Percentiles rank a stretch among this genome's conserved stretches.
phyloP scores from a whole-genome alignment of 805 yeast species.

The Nakazawaea ishiwadae region DNA sequence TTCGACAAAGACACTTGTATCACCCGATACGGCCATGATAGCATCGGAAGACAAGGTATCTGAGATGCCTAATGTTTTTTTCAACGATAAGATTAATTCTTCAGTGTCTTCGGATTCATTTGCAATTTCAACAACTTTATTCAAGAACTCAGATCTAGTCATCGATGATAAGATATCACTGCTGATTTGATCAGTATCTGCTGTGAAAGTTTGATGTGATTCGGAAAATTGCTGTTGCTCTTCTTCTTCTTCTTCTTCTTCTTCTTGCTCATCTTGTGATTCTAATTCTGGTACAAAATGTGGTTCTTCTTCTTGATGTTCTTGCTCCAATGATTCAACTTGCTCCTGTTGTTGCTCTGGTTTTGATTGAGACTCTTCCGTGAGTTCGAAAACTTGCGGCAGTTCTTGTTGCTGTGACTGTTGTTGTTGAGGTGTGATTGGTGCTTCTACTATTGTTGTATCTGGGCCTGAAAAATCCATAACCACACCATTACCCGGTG shows the following conservation, averaged over 20 bases:
- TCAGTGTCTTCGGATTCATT: neutral
- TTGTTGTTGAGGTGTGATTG: no score
- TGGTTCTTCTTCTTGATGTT: neutral
- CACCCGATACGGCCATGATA: conserved; percentile 8
- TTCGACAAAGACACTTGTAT: neutral
- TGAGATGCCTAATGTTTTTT: conserved; percentile 3
- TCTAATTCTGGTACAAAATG: neutral
- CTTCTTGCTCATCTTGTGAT: neutral
- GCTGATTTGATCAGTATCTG: neutral
- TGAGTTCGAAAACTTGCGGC: no score
- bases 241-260: neutral
- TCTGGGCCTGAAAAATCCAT: no score
- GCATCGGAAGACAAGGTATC: neutral
- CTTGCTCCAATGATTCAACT: no score
- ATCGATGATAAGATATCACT: conserved; percentile 1
- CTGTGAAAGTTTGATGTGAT: neutral
- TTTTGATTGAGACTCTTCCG: no score
- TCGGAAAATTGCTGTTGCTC: neutral
- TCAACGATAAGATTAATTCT: neutral
- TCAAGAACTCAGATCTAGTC: conserved; percentile 2
- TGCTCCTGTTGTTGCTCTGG: no score
- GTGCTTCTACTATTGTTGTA: no score
- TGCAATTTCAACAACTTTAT: neutral
- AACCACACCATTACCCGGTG: no score
- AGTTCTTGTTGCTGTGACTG: no score